A percentile compares a stretch with the other conserved stretches of the same genome.
Conservation (phyloP, 768 basidiomycete genomes). For the Suillus paluster region DNA sequence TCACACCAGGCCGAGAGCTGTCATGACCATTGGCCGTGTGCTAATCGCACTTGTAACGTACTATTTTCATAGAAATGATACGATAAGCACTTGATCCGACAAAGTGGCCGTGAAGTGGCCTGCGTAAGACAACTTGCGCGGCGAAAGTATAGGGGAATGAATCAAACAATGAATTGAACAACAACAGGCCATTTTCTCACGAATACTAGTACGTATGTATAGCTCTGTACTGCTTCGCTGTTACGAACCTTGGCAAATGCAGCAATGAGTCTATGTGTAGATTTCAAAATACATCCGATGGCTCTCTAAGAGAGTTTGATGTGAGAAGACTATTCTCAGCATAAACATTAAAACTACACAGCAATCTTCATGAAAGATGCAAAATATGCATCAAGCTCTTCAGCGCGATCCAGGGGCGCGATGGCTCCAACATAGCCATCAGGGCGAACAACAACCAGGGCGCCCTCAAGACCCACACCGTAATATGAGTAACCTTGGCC, state of each 20-base stretch:
- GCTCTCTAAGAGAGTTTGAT: not conserved
- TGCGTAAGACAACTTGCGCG: too few relatives aligned
- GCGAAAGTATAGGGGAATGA: too few relatives aligned
- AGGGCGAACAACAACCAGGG: constrained; percentile 34
- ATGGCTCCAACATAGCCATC: constrained; percentile 65
- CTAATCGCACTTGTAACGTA: not conserved
- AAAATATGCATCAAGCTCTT: constrained; percentile 53
- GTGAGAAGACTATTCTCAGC: too few relatives aligned
- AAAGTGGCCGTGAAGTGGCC: not conserved
- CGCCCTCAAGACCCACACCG: constrained; percentile 42
- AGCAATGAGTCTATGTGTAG: too few relatives aligned
- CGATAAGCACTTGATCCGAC: not conserved
- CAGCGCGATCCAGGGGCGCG: constrained; percentile 46
- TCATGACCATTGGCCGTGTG: not conserved
- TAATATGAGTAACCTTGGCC: constrained; percentile 62
- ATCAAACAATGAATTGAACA: too few relatives aligned
- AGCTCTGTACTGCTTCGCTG: too few relatives aligned
- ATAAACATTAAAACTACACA: not conserved
- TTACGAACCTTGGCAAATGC: too few relatives aligned
- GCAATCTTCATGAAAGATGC: constrained; percentile 39
- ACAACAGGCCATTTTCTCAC: too few relatives aligned
- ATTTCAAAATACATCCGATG: not conserved
- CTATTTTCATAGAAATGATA: not conserved
- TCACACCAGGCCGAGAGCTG: not conserved
- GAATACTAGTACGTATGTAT: too few relatives aligned